Evolutionary conservation across 768 basidiomycete species (phyloP), one percentile per base, ranked within the genome.

Genomic region (Hericium erinaceus): DNA sequence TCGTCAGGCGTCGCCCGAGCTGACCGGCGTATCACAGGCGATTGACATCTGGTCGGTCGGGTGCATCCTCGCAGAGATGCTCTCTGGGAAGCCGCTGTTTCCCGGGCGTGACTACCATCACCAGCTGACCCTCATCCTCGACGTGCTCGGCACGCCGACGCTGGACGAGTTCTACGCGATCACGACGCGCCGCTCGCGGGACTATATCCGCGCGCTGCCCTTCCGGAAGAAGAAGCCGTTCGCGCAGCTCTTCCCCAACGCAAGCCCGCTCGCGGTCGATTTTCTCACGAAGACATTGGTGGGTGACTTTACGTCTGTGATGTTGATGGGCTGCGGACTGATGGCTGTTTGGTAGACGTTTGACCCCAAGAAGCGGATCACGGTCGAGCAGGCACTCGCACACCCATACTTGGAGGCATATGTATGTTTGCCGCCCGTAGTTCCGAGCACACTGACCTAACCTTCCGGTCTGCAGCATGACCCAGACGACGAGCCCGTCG

Each of bases 81-180:
- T 98, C n/a, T 89, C 85, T 16, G 92, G 93, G 28, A 95, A 94
- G 66, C 95, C 95, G 0, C 79, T 99, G 37, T 99, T 99, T 80
- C 95, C 95, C 0, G 97, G 97, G 16, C 83, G 93, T 40, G 95
- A 89, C 75, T 95, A 95, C 71, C 95, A 98, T 72, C 92, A 99
- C 66, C 97, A 98, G 63, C 80, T 99, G 44, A 87, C 89, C 1
- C 82, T 98, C 57, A 99, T 98, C 68, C 82, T 98, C 66, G 95
- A 98, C 65, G 91, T 98, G 33, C 84, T 99, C 48, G 97, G 97
- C 22, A 98, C 97, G 37, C 97, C 97, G 2, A 92, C 93, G 2
- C 77, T 98, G 56, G 97, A 99, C 63, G 97, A 98, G 67, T 98
- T 98, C 73, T 94, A 98, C 73, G 92, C 92, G 40, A 98, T 99